These are phyloP conservation scores for Raddia distichophylla DNA, from an alignment of 176 grass and related monocot genomes.

Conservation along the genomic window DNA sequence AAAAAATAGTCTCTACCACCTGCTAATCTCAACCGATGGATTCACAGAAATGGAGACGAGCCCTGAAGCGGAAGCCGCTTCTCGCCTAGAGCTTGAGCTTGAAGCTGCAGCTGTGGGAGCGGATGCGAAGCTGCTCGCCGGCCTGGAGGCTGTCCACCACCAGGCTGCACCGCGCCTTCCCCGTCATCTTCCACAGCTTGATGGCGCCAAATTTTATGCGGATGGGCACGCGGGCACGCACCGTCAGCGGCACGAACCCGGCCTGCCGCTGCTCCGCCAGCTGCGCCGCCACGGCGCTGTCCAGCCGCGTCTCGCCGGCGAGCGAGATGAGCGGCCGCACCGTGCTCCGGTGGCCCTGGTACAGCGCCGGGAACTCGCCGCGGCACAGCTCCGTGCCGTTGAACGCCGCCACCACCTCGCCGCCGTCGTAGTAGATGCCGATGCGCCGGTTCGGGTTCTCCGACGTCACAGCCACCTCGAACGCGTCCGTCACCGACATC, in stretches of 20 bases:
- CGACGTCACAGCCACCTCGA: constrained; percentile 65
- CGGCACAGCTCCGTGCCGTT: constrained; percentile 65
- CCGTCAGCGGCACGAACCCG: constrained; percentile 59
- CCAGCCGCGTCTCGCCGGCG: constrained; percentile 52
- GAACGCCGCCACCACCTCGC: constrained; percentile 60
- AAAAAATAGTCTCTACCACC: not conserved
- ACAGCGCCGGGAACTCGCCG: constrained; percentile 73
- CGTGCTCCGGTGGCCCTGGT: constrained; percentile 87
- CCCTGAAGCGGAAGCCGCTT: not conserved
- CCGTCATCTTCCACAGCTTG: constrained; percentile 76
- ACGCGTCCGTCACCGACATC: constrained; percentile 44
- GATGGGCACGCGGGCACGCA: constrained; percentile 63
- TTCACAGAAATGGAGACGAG: constrained; percentile 17
- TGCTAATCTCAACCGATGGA: not conserved
- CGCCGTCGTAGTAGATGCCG: constrained; percentile 81
- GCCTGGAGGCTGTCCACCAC: constrained; percentile 60
- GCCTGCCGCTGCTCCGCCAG: constrained; percentile 45
- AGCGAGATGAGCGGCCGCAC: constrained; percentile 50
- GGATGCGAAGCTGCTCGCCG: constrained; percentile 49
- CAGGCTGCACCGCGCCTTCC: constrained; percentile 58
- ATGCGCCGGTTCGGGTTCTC: constrained; percentile 82
- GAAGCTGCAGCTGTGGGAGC: constrained; percentile 73
- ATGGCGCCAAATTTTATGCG: constrained; percentile 71
- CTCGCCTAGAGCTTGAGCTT: constrained; percentile 69
- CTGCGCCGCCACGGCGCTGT: constrained; percentile 48